phyloP scores from a whole-genome alignment of 441 rosid genomes.

The Mallotus repandus region DNA sequence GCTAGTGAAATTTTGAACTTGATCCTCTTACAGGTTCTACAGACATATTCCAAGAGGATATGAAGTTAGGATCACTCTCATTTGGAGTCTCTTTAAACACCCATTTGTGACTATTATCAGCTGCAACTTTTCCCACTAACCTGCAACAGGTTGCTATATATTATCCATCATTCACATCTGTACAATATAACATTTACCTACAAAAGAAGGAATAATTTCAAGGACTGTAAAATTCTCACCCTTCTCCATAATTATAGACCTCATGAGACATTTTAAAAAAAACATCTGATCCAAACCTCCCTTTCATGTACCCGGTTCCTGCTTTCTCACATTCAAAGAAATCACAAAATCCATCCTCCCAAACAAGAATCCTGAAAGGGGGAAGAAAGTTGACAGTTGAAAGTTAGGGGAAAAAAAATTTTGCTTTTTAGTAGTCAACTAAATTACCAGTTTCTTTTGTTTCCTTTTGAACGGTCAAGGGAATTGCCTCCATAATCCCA shows the following conservation, averaged over 20 bases:
- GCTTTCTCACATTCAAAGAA: constrained; percentile 54
- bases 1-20: background rate
- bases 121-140: constrained; percentile 71
- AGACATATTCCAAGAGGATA: constrained; percentile 53
- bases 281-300: constrained; percentile 60
- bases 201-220: background rate
- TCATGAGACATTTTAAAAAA: constrained; percentile 83
- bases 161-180: constrained; percentile 3
- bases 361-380: constrained; percentile 61
- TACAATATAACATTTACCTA: too few species aligned
- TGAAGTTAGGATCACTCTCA: constrained; percentile 44
- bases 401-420: background rate
- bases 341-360: constrained; percentile 81
- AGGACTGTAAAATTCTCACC: constrained; percentile 37
- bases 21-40: constrained; percentile 58
- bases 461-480: constrained; percentile 66
- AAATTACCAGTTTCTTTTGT: constrained; percentile 65
- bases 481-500: constrained; percentile 68
- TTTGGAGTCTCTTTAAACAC: constrained; percentile 44
- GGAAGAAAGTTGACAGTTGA: background rate
- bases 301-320: constrained; percentile 41
- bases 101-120: constrained; percentile 74
- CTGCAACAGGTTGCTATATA: constrained; percentile 33
- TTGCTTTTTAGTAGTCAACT: background rate
- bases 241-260: constrained; percentile 72